Percentiles rank a stretch among this genome's conserved stretches.
phyloP scores from a whole-genome alignment of 1,139 yeast species.

The Blastobotrys arbuscula region DNA sequence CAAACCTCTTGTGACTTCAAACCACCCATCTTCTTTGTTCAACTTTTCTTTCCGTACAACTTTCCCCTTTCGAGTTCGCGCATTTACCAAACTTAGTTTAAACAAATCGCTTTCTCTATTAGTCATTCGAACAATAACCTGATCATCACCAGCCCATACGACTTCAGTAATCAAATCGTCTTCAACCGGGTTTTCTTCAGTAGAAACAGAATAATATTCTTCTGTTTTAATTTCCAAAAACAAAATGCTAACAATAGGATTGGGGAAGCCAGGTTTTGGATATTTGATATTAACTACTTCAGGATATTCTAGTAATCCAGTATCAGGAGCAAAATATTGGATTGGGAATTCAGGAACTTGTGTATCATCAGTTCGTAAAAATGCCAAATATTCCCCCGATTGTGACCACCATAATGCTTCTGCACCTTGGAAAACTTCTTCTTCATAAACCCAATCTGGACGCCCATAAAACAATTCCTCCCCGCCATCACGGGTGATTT shows the following conservation, averaged over 20 bases:
- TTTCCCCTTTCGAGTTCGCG: constrained; percentile 35
- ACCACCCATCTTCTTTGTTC: constrained; percentile 45
- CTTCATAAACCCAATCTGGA: constrained; percentile 97
- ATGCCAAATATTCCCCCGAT: constrained; percentile 59
- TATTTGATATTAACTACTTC: constrained; percentile 54
- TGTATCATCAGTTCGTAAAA: constrained; percentile 64
- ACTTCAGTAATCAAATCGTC: constrained; percentile 65
- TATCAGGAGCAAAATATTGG: constrained; percentile 51
- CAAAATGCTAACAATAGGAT: constrained; percentile 55
- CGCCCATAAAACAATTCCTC: constrained; percentile 69
- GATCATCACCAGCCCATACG: constrained; percentile 55
- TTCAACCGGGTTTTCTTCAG: constrained; percentile 25
- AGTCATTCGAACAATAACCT: constrained; percentile 57
- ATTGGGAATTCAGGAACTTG: constrained; percentile 59
- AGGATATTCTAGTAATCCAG: constrained; percentile 51
- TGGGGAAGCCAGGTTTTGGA: constrained; percentile 81
- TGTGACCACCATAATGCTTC: constrained; percentile 86
- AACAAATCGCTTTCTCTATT: constrained; percentile 65
- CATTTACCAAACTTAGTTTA: constrained; percentile 51
- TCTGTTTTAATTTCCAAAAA: constrained; percentile 39
- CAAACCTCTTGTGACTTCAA: constrained; percentile 77
- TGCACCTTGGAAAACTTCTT: constrained; percentile 68
- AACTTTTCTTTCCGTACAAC: constrained; percentile 45
- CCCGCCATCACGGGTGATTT: constrained; percentile 67
- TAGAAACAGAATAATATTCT: constrained; percentile 28